Evolutionary conservation across 495 filamentous ascomycete genomes (phyloP), one percentile per base, ranked within the genome.

Genomic region (Neurospora sublineolata): DNA sequence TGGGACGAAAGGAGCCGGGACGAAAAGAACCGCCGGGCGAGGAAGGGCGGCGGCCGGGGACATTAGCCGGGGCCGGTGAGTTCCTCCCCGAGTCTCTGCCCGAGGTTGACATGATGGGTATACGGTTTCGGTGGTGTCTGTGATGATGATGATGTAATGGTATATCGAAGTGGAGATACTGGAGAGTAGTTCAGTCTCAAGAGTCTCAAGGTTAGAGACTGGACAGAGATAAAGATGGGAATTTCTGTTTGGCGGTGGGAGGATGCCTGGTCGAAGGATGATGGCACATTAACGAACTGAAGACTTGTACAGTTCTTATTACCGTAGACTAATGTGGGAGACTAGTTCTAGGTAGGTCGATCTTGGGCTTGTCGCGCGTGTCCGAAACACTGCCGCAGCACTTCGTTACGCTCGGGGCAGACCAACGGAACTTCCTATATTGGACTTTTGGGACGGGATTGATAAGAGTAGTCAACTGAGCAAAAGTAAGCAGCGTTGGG

Each of bases 21-120:
- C 81, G 77, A 69, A 74, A 68, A 18, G 52, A 64, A 36, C 27
- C 52, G 14, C 82, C 78, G 8, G 85, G 83, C 36, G 87, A 85
- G 12, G 83, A 83, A 6, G 82, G 78, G 14, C 52, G 52, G 52
- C 52, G 52, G 52, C 52, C 52, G 12, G 52, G 52, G 27, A 64
- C 1, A 33, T 68, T 60, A 38, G 73, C 72, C 23, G 78, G 79
- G 30, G 71, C 74, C 1, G 83, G 82, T 40, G 83, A 81, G 37
- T 78, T 77, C 46, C 78, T 74, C 33, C 69, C 67, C 36, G 76
- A 75, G 37, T 64, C 52, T 67, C 72, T 73, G n/a, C 72, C 69
- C 4, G 77, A 73, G 72, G 77, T 74, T 68, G 82, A 83, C 82
- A 82, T 86, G 70, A n/a, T 75, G 42, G 67, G 37, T 67, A 37